Evolutionary conservation across 257 asterid species (phyloP), one percentile per base, ranked within the genome.

Genomic region (Anisodus acutangulus): DNA sequence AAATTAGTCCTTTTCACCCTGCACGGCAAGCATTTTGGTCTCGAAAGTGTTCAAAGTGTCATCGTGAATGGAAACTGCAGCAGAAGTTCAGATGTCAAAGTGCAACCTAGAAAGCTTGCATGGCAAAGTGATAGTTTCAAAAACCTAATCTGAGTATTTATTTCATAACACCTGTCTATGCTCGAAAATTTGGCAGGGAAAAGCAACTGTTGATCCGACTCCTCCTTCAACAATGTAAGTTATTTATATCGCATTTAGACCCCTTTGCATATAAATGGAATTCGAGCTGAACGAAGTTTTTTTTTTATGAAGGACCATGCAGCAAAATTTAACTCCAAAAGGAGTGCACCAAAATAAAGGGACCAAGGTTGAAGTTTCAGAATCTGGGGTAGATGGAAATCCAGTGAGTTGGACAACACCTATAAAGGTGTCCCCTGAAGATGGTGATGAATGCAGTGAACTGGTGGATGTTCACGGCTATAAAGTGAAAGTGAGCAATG

Each of bases 401-500:
- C 49, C 49, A 41, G 16, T n/a, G 79, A 43, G 57, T 11, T 35
- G 47, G 72, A 59, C 74, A 62, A n/a, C n/a, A 39, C 82, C 83
- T 55, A 16, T 12, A 41, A 82, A 64, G 63, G 62, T 13, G 13
- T 51, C 80, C 55, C n/a, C 55, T 49, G 43, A 54, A 9, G 54
- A 35, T 59, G 67, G 82, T 10, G 83, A 76, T 47, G 78, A 43
- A n/a, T 60, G 82, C 17, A 85, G 81, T 15, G 71, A 59, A 22
- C 55, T 78, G 57, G 83, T 79, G 79, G 58, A 79, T 69, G 78
- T 89, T 55, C 80, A 83, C n/a, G 92, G 92, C 84, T 88, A 89
- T 87, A 83, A 79, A 76, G 87, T 89, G 81, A 89, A 86, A 83
- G 3, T 67, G 66, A 64, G 83, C 60, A 57, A 37, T 17, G 88